phyloP scores from a whole-genome alignment of 2,329 filamentous ascomycete genomes.

The Beauveria medogensis region DNA sequence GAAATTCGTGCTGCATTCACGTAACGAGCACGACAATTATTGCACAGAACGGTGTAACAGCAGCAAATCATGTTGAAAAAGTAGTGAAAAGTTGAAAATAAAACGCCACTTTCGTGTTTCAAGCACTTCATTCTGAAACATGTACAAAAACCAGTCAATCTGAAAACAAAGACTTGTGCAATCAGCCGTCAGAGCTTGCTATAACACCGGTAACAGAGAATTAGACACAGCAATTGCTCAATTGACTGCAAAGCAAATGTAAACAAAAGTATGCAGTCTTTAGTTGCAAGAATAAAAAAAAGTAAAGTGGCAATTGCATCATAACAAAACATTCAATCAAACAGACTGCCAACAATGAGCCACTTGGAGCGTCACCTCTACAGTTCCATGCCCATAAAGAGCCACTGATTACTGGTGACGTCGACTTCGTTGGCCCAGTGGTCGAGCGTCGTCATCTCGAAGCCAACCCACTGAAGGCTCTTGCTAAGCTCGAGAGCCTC shows the following conservation, averaged over 20 bases:
- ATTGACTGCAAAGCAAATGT: neutral
- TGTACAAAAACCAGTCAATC: neutral
- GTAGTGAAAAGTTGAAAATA: too few relatives aligned
- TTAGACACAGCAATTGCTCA: neutral
- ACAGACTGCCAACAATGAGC: neutral
- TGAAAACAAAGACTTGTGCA: neutral
- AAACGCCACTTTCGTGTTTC: too few relatives aligned
- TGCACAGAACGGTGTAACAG: too few relatives aligned
- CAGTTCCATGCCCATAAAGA: conserved; percentile 84
- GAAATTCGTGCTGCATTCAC: neutral
- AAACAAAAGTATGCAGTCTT: neutral
- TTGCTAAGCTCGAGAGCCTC: conserved; percentile 63
- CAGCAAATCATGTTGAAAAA: too few relatives aligned
- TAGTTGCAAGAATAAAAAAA: conserved; percentile 13
- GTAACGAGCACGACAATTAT: too few relatives aligned
- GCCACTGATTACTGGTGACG: conserved; percentile 68
- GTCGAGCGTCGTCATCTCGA: conserved; percentile 73
- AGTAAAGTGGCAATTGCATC: conserved; percentile 12
- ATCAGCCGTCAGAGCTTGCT: neutral
- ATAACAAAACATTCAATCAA: conserved; percentile 1
- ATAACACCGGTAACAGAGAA: conserved; percentile 12
- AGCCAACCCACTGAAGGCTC: conserved; percentile 89
- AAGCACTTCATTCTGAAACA: neutral
- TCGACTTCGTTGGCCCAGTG: conserved; percentile 60
- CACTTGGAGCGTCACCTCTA: conserved; percentile 29